Conservation (phyloP, 148 eudicot species). For the Dianthus caryophyllus region DNA sequence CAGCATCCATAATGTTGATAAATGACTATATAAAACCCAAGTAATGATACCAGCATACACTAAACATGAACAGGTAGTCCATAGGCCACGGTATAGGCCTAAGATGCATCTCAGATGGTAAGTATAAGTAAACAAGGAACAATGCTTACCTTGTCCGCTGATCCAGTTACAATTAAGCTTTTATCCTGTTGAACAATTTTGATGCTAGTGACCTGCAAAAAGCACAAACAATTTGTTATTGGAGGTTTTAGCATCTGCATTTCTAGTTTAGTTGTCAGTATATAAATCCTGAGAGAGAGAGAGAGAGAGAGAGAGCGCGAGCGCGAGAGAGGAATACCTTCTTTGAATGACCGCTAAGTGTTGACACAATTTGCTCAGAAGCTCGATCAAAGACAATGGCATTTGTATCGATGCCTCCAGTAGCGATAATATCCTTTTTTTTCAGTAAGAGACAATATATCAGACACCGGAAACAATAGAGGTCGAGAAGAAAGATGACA, state of each 20-base stretch:
- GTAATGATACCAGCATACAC: background rate
- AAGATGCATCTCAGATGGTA: background rate
- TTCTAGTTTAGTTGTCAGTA: background rate
- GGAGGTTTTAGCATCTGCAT: background rate
- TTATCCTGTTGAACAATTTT: conserved; percentile 68
- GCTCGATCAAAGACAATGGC: conserved; percentile 74
- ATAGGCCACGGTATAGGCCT: background rate
- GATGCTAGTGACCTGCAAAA: conserved; percentile 66
- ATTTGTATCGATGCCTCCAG: conserved; percentile 83
- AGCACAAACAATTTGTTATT: background rate
- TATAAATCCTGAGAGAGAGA: conserved; percentile 7
- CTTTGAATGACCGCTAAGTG: conserved; percentile 93
- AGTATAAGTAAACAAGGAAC: background rate
- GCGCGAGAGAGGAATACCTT: conserved; percentile 52
- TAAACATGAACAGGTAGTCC: background rate
- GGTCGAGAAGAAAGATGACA: background rate
- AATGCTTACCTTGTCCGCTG: conserved; percentile 78
- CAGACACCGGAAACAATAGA: background rate
- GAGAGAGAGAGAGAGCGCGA: too few species aligned
- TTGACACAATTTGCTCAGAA: conserved; percentile 73
- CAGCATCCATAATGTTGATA: too few species aligned
- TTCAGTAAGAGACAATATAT: conserved; percentile 1
- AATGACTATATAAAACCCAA: too few species aligned
- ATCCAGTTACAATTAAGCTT: conserved; percentile 59
- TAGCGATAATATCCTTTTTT: conserved; percentile 73